A percentile compares a stretch with the other conserved stretches of the same genome.
These are phyloP conservation scores for Stropharia rugosoannulata DNA, from an alignment of 768 basidiomycete genomes.

Conservation along the genomic window DNA sequence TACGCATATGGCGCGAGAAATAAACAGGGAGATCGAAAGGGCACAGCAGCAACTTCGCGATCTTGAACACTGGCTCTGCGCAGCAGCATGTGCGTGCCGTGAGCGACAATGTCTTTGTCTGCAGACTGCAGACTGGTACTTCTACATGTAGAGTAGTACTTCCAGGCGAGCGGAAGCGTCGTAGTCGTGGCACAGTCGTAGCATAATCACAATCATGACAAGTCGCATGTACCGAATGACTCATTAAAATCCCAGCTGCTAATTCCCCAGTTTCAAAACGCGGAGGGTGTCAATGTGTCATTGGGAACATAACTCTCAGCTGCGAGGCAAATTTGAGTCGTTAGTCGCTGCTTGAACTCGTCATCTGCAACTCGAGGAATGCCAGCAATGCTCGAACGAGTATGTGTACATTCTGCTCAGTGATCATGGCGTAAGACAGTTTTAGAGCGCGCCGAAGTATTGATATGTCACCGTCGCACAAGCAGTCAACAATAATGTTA, in stretches of 20 bases:
- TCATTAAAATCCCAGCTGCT: too few relatives aligned
- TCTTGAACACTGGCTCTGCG: too few relatives aligned
- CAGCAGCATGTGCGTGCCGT: too few relatives aligned
- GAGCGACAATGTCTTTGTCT: too few relatives aligned
- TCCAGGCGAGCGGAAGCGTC: too few relatives aligned
- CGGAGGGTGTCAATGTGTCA: slow-evolving; percentile 98
- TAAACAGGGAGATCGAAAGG: slow-evolving; percentile 34
- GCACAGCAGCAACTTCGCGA: slow-evolving; percentile 17
- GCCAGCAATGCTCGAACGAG: slow-evolving; percentile 90
- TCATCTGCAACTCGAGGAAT: slow-evolving; percentile 97
- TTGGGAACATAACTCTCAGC: slow-evolving; percentile 97
- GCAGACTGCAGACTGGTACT: too few relatives aligned
- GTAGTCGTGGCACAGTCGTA: too few relatives aligned
- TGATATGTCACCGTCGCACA: slow-evolving; percentile 98
- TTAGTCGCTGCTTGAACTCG: slow-evolving; percentile 98
- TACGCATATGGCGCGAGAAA: slow-evolving; percentile 54
- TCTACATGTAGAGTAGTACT: too few relatives aligned
- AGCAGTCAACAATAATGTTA: slow-evolving; percentile 97
- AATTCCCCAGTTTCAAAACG: slow-evolving; percentile 87
- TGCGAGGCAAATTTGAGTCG: slow-evolving; percentile 93
- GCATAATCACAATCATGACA: too few relatives aligned
- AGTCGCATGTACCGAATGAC: too few relatives aligned
- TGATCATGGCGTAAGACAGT: slow-evolving; percentile 94
- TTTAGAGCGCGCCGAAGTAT: slow-evolving; percentile 96
- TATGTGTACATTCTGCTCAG: slow-evolving; percentile 90